Conservation (phyloP, 108 stramenopile genomes). For the Halocafeteria seosinensis region DNA sequence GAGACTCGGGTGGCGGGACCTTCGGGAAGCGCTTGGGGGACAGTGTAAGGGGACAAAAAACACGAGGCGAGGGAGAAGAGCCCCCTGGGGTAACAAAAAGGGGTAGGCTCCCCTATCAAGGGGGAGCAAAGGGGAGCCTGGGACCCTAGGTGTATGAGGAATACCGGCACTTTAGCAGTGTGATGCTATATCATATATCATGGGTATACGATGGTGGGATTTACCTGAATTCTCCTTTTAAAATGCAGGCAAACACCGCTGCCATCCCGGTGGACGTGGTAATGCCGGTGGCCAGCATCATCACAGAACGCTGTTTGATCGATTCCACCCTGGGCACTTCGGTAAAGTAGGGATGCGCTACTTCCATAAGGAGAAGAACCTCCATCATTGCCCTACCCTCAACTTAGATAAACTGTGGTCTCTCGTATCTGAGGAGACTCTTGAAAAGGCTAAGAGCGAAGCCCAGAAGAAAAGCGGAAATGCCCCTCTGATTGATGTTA, state of each 20-base stretch:
- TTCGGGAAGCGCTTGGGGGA: too few relatives aligned
- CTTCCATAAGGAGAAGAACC: conserved; percentile 79
- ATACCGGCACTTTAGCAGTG: too few relatives aligned
- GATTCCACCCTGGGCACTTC: conserved; percentile 83
- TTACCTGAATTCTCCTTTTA: conserved; percentile 13
- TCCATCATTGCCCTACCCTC: conserved; percentile 69
- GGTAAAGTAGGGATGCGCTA: conserved; percentile 99
- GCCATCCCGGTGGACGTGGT: conserved; percentile 98
- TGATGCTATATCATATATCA: too few relatives aligned
- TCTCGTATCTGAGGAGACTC: conserved; percentile 75
- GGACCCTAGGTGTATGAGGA: too few relatives aligned
- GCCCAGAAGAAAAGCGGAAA: conserved; percentile 55
- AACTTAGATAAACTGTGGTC: conserved; percentile 97
- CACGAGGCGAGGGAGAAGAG: too few relatives aligned
- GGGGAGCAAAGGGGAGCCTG: too few relatives aligned
- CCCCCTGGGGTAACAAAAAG: too few relatives aligned
- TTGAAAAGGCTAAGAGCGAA: conserved; percentile 73
- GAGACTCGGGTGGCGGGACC: too few relatives aligned
- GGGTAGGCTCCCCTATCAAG: too few relatives aligned
- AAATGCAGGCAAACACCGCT: conserved; percentile 99
- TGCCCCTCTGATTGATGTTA: conserved; percentile 96
- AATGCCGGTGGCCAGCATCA: conserved; percentile 99
- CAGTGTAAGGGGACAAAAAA: too few relatives aligned
- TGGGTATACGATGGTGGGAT: too few relatives aligned
- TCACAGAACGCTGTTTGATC: conserved; percentile 88